Evolutionary conservation across 176 grass and related monocot genomes (phyloP).

Genomic region (Phoenix dactylifera): DNA sequence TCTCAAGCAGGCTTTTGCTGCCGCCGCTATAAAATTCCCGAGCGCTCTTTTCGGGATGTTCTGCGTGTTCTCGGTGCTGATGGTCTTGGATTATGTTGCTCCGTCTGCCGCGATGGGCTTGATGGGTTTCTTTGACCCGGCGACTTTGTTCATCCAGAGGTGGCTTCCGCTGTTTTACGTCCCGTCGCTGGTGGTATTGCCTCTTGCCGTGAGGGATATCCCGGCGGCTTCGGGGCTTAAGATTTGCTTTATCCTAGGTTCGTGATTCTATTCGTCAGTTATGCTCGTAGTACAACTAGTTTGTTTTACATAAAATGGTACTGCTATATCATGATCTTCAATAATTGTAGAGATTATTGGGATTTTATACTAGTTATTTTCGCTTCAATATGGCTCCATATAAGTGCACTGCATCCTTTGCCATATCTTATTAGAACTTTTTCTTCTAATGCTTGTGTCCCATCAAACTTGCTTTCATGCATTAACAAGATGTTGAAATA

Average conservation of each 20-base stretch:
- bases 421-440: too few species aligned
- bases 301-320: too few species aligned
- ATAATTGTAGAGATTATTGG: too few species aligned
- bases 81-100: constrained; percentile 36
- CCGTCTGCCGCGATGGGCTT: constrained; percentile 52
- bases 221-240: constrained; percentile 70
- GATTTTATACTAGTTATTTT: too few species aligned
- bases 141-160: constrained; percentile 76
- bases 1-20: constrained; percentile 56
- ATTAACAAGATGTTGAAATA: too few species aligned
- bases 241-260: constrained; percentile 69
- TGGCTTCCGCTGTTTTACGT: constrained; percentile 65
- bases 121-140: constrained; percentile 76
- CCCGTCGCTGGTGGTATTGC: constrained; percentile 28
- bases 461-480: too few species aligned
- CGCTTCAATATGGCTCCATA: too few species aligned
- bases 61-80: constrained; percentile 70
- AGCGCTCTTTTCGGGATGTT: constrained; percentile 85
- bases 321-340: too few species aligned
- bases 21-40: constrained; percentile 83
- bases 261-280: not conserved
- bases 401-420: too few species aligned
- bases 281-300: too few species aligned
- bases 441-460: too few species aligned
- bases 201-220: constrained; percentile 59